phyloP scores from a whole-genome alignment of 805 yeast genomes.

The Sugiyamaella smithiae region DNA sequence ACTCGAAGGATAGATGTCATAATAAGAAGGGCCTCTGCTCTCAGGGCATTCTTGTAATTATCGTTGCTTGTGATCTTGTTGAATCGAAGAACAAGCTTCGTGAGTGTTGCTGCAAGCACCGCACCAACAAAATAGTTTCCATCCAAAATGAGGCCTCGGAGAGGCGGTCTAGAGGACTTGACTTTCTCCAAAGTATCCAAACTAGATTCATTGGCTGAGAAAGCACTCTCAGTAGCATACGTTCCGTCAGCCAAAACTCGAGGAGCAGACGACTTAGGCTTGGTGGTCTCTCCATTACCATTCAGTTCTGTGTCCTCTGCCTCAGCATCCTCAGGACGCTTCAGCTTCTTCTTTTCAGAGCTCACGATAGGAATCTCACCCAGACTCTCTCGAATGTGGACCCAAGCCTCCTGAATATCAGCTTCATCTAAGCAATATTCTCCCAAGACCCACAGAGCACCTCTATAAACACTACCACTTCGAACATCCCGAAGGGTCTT shows the following conservation, averaged over 20 bases:
- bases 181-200: conserved; percentile 38
- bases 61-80: conserved; percentile 51
- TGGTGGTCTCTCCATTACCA: conserved; percentile 23
- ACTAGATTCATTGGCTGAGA: conserved; percentile 39
- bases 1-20: conserved; percentile 89
- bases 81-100: conserved; percentile 80
- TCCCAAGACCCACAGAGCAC: conserved; percentile 94
- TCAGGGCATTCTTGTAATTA: conserved; percentile 70
- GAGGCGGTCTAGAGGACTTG: conserved; percentile 50
- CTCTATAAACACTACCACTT: conserved; percentile 88
- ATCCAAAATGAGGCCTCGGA: conserved; percentile 74
- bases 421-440: conserved; percentile 75
- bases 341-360: conserved; percentile 53
- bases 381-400: conserved; percentile 69
- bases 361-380: conserved; percentile 91
- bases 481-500: conserved; percentile 61
- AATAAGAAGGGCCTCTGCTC: conserved; percentile 91
- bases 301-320: conserved; percentile 33
- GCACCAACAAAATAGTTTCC: conserved; percentile 93
- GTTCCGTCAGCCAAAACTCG: conserved; percentile 97
- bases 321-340: conserved; percentile 31
- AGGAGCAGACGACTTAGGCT: conserved; percentile 52
- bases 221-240: conserved; percentile 90
- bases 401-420: conserved; percentile 83
- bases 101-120: conserved; percentile 80